phyloP scores from a whole-genome alignment of 345 rosid species.

The Populus davidiana region DNA sequence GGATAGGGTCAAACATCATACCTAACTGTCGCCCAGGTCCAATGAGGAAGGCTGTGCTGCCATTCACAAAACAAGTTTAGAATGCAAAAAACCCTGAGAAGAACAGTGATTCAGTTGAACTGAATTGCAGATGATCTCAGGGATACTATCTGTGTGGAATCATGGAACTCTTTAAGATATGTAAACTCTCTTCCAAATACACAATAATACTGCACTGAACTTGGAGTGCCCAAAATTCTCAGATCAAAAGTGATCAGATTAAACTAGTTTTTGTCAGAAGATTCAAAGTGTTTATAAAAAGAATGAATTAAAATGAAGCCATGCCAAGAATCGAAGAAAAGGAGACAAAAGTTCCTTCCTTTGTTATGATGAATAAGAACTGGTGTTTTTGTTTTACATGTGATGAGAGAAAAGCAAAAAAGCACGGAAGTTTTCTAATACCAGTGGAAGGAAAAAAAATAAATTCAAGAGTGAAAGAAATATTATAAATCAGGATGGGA shows the following conservation, averaged over 20 bases:
- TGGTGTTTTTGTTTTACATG: too few relatives aligned
- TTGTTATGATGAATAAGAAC: too few relatives aligned
- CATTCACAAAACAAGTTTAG: constrained; percentile 38
- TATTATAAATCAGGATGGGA: background rate
- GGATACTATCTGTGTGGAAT: background rate
- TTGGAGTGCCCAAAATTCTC: background rate
- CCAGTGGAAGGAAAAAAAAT: too few relatives aligned
- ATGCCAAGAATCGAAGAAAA: too few relatives aligned
- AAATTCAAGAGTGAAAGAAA: background rate
- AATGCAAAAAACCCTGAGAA: constrained; percentile 11
- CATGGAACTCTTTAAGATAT: background rate
- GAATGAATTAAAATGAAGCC: background rate
- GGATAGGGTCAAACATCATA: constrained; percentile 86
- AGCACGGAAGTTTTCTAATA: too few relatives aligned
- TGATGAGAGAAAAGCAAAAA: too few relatives aligned
- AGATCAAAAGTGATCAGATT: background rate
- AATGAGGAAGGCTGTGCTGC: constrained; percentile 95
- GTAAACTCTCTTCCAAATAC: background rate
- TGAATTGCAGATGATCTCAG: background rate
- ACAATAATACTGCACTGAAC: background rate
- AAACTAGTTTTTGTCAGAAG: background rate
- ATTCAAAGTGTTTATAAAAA: background rate
- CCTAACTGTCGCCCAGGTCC: constrained; percentile 70
- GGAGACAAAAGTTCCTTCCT: too few relatives aligned
- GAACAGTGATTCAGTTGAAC: background rate